A percentile compares a stretch with the other conserved stretches of the same genome.
These are phyloP conservation scores for Lolium perenne DNA, from an alignment of 176 grass and related monocot genomes.

Conservation along the genomic window DNA sequence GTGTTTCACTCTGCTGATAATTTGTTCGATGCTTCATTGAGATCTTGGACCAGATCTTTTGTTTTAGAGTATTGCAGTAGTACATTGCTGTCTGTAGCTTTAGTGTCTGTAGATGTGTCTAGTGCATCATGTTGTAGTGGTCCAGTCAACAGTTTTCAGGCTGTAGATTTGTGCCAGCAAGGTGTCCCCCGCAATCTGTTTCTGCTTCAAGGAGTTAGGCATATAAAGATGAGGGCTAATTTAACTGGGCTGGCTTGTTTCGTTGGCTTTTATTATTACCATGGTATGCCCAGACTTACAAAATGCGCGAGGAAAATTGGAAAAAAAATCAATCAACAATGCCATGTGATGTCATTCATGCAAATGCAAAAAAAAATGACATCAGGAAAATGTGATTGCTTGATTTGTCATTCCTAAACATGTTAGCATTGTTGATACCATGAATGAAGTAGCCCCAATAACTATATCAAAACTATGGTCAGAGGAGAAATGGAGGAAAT, in stretches of 20 bases:
- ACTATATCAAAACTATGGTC: slow-evolving; percentile 19
- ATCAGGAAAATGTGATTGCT: not conserved
- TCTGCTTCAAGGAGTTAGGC: slow-evolving; percentile 26
- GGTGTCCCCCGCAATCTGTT: not conserved
- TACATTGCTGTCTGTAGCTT: not conserved
- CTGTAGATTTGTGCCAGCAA: slow-evolving; percentile 9
- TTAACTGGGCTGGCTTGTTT: not conserved
- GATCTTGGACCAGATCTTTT: not conserved
- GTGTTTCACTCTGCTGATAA: not conserved
- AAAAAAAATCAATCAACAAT: not conserved
- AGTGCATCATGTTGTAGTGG: not conserved
- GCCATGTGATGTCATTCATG: not conserved
- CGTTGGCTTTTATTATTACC: not conserved
- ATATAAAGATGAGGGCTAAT: not conserved
- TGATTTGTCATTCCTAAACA: slow-evolving; percentile 10
- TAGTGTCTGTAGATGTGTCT: not conserved
- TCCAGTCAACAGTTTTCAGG: not conserved
- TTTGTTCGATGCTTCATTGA: not conserved
- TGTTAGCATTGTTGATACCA: slow-evolving; percentile 12
- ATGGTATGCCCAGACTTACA: not conserved
- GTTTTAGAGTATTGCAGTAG: slow-evolving; percentile 3
- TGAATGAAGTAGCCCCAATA: not conserved
- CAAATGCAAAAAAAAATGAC: not conserved
- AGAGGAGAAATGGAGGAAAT: not conserved
- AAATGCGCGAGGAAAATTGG: slow-evolving; percentile 1